phyloP scores from a whole-genome alignment of 2,329 filamentous ascomycete genomes.

The Fusarium sp. region DNA sequence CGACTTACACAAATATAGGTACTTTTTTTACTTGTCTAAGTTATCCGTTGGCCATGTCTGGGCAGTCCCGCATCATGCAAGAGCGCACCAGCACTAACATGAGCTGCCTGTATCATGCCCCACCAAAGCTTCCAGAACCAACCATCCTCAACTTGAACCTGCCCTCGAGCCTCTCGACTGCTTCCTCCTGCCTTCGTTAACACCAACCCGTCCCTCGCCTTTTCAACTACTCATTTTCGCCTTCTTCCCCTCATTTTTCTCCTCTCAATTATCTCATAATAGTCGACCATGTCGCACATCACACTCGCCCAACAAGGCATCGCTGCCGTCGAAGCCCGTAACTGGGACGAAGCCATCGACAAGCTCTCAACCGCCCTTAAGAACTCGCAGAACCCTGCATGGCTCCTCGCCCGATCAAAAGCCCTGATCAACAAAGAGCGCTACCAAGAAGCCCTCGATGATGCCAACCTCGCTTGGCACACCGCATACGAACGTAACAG shows the following conservation, averaged over 20 bases:
- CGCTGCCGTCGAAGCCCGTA: constrained; percentile 69
- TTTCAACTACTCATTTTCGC: not conserved
- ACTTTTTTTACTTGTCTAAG: too few species aligned
- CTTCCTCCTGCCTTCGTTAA: constrained; percentile 3
- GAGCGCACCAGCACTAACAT: not conserved
- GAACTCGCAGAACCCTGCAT: constrained; percentile 76
- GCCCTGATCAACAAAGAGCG: constrained; percentile 77
- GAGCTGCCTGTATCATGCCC: constrained; percentile 32
- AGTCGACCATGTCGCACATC: constrained; percentile 63
- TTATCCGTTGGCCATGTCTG: not conserved
- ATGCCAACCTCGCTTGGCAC: constrained; percentile 76
- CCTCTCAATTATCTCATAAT: not conserved
- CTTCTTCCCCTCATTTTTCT: too few species aligned
- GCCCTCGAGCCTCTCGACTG: not conserved
- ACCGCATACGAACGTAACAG: constrained; percentile 76
- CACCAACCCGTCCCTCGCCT: not conserved
- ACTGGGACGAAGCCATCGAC: constrained; percentile 76
- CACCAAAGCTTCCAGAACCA: constrained; percentile 54
- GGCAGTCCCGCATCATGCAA: not conserved
- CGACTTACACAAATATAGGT: too few species aligned
- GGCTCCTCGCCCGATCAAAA: constrained; percentile 85
- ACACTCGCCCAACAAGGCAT: constrained; percentile 72
- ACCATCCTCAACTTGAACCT: constrained; percentile 29
- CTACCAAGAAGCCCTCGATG: constrained; percentile 74
- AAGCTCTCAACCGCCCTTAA: constrained; percentile 77